Evolutionary conservation across 371 early-diverging fungal species (phyloP).

Genomic region (Parasitella parasitica): DNA sequence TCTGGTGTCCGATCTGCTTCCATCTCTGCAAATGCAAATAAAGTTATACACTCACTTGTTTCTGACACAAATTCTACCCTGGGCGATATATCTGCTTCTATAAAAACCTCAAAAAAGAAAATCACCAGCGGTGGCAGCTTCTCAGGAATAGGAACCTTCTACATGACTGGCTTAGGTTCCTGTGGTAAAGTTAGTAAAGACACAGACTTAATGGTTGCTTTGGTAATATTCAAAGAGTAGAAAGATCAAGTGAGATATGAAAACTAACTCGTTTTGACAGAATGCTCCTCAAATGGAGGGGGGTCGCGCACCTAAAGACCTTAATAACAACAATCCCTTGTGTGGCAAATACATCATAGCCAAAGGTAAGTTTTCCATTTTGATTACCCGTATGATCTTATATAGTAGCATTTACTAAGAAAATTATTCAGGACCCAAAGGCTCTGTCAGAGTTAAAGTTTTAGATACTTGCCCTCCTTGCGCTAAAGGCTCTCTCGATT

Average conservation of each 20-base stretch:
- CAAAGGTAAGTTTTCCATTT: slow-evolving; percentile 1
- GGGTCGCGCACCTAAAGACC: slow-evolving; percentile 36
- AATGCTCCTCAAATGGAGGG: slow-evolving; percentile 48
- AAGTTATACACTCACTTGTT: background rate
- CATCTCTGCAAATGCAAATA: background rate
- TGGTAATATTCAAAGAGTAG: slow-evolving; percentile 17
- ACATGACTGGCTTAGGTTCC: slow-evolving; percentile 32
- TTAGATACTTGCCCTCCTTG: slow-evolving; percentile 45
- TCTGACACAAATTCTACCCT: background rate
- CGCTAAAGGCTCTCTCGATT: slow-evolving; percentile 39
- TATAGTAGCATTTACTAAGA: background rate
- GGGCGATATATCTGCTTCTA: too few species aligned
- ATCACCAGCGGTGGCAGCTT: background rate
- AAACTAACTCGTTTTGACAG: slow-evolving; percentile 9
- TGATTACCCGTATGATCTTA: background rate
- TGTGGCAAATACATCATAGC: slow-evolving; percentile 38
- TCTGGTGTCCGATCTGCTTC: slow-evolving; percentile 12
- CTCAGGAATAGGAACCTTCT: slow-evolving; percentile 43
- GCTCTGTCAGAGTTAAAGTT: slow-evolving; percentile 36
- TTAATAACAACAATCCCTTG: slow-evolving; percentile 38
- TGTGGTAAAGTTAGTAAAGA: slow-evolving; percentile 27
- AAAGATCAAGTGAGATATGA: background rate
- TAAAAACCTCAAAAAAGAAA: too few species aligned
- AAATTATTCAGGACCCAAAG: slow-evolving; percentile 45
- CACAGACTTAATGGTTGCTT: slow-evolving; percentile 37